Conservation (phyloP, 164 flowering plant species). For the Platanus orientalis region DNA sequence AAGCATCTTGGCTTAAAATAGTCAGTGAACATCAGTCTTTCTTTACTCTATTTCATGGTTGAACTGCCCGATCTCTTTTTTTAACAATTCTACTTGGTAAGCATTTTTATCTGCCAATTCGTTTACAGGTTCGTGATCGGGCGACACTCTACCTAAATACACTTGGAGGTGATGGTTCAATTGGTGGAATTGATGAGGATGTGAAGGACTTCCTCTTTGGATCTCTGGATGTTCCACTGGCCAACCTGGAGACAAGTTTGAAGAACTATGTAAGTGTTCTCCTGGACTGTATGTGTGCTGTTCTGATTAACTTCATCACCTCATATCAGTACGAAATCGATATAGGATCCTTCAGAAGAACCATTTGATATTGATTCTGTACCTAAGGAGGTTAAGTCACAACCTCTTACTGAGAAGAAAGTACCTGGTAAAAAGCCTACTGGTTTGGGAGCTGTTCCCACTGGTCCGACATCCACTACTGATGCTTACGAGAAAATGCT, state of each 20-base stretch:
- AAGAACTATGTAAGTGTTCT: slow-evolving; percentile 66
- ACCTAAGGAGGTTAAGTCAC: slow-evolving; percentile 81
- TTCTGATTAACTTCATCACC: neutral
- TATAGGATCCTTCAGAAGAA: slow-evolving; percentile 82
- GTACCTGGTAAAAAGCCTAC: slow-evolving; percentile 90
- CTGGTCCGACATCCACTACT: slow-evolving; percentile 53
- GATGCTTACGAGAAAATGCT: slow-evolving; percentile 86
- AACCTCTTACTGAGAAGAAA: slow-evolving; percentile 90
- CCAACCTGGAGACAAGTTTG: slow-evolving; percentile 79
- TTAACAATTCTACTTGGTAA: neutral
- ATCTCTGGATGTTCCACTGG: slow-evolving; percentile 70
- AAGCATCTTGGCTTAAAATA: neutral
- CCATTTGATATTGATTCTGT: slow-evolving; percentile 80
- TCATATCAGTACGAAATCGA: slow-evolving; percentile 11
- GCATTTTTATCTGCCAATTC: slow-evolving; percentile 3
- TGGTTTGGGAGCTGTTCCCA: slow-evolving; percentile 74
- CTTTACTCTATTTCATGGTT: slow-evolving; percentile 1
- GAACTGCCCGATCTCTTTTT: neutral
- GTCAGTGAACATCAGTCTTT: too few species aligned
- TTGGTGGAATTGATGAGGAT: slow-evolving; percentile 65
- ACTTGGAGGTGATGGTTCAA: slow-evolving; percentile 73
- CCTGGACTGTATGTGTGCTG: neutral
- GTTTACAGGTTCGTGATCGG: slow-evolving; percentile 87
- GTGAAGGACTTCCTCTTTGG: slow-evolving; percentile 85
- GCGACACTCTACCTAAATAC: slow-evolving; percentile 87